These are phyloP conservation scores for Ostreobium quekettii DNA, from an alignment of 139 green algal species.

Conservation along the genomic window DNA sequence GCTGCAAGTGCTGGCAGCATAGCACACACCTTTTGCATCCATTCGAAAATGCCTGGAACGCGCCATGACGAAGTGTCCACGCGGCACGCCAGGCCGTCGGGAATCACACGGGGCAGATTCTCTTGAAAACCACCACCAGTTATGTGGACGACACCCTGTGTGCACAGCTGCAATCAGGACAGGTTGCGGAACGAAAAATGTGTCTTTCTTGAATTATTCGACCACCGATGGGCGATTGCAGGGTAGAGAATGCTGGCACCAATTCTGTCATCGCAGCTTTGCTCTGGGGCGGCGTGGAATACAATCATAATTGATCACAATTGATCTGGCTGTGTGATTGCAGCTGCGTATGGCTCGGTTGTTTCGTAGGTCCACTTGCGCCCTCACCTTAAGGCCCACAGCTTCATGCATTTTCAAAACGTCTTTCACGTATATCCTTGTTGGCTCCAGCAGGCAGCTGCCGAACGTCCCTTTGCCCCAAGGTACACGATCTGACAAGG, in stretches of 20 bases:
- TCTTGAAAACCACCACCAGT: constrained; percentile 96
- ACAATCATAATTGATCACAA: too few relatives aligned
- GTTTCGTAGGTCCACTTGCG: too few relatives aligned
- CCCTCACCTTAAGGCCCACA: constrained; percentile 38
- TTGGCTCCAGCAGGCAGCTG: constrained; percentile 44
- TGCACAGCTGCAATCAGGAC: constrained; percentile 1
- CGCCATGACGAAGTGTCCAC: constrained; percentile 62
- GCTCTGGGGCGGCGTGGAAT: too few relatives aligned
- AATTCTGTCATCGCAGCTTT: too few relatives aligned
- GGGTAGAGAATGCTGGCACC: too few relatives aligned
- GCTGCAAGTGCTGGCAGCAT: too few relatives aligned
- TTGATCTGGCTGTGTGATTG: too few relatives aligned
- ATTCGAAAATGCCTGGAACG: constrained; percentile 56
- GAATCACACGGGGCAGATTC: constrained; percentile 92
- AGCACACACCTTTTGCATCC: constrained; percentile 62
- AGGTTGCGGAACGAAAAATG: neutral
- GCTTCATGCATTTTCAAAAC: constrained; percentile 17
- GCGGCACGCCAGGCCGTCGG: constrained; percentile 62
- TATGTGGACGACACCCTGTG: constrained; percentile 89
- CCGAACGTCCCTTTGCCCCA: neutral
- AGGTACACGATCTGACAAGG: neutral
- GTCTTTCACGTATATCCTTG: constrained; percentile 52
- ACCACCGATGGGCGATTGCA: too few relatives aligned
- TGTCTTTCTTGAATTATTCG: too few relatives aligned
- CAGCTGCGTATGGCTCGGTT: too few relatives aligned